Evolutionary conservation across 164 flowering plant species (phyloP).

Genomic region (Kingdonia uniflora): DNA sequence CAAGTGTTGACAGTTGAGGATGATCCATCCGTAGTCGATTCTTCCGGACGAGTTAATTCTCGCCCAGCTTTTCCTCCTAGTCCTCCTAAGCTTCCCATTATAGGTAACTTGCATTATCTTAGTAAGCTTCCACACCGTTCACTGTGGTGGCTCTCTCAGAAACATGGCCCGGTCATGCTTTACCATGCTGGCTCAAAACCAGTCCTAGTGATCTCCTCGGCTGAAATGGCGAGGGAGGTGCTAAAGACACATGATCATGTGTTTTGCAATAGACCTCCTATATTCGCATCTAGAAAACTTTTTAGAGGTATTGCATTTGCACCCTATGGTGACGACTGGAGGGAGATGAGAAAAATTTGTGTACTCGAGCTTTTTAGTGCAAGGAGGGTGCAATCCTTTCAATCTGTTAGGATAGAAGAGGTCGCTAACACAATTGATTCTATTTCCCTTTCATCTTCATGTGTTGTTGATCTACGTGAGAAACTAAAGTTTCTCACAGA

Average conservation of each 20-base stretch:
- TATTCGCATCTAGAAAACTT: neutral
- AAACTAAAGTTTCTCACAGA: neutral
- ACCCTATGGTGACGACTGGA: constrained; percentile 3
- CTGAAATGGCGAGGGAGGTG: constrained; percentile 1
- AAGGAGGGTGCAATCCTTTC: constrained; percentile 5
- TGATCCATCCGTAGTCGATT: too few species aligned
- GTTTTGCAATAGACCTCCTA: constrained; percentile 6
- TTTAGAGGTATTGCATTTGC: constrained; percentile 2
- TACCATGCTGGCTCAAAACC: neutral
- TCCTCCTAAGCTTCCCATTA: constrained; percentile 7
- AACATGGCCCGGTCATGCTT: neutral
- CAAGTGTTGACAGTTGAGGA: too few species aligned
- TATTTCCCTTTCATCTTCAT: neutral
- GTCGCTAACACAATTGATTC: neutral
- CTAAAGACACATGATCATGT: constrained; percentile 1
- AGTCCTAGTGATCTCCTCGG: constrained; percentile 2
- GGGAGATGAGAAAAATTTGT: constrained; percentile 4
- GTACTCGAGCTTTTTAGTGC: constrained; percentile 2
- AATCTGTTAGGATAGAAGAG: neutral
- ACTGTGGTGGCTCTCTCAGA: too few species aligned
- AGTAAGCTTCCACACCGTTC: neutral
- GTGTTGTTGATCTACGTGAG: neutral
- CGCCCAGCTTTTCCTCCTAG: neutral
- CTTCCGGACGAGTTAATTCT: too few species aligned
- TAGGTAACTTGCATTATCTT: constrained; percentile 3